Evolutionary conservation across 2,329 filamentous ascomycete species (phyloP).

Genomic region (Botrytis cinerea): DNA sequence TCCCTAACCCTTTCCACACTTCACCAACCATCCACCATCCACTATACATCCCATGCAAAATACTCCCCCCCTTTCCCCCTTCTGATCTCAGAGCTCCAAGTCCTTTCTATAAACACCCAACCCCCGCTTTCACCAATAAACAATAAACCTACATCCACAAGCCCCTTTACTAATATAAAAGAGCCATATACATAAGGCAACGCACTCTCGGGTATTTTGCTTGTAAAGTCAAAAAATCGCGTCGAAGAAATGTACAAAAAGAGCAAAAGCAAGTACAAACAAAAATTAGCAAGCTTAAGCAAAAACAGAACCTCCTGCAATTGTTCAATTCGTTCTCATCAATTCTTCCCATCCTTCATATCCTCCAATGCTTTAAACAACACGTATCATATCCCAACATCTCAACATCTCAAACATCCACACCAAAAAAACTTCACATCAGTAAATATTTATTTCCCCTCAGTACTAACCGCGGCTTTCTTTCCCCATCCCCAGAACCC

Average conservation of each 20-base stretch:
- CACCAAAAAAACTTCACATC: background rate
- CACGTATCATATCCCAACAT: conserved; percentile 16
- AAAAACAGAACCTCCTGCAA: conserved; percentile 9
- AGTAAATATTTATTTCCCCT: background rate
- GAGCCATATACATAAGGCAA: conserved; percentile 14
- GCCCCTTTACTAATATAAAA: background rate
- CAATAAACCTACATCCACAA: conserved; percentile 2
- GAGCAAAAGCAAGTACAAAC: background rate
- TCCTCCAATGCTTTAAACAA: background rate
- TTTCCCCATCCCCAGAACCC: conserved; percentile 25
- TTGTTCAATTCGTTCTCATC: conserved; percentile 17
- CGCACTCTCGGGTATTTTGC: conserved; percentile 22
- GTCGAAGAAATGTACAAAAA: conserved; percentile 5
- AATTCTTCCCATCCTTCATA: background rate
- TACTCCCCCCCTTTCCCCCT: background rate
- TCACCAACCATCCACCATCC: background rate
- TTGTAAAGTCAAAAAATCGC: conserved; percentile 13
- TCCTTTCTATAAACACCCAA: background rate
- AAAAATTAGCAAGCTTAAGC: conserved; percentile 1
- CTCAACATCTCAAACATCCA: background rate
- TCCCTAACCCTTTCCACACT: background rate
- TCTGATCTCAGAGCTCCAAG: background rate
- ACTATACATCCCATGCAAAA: background rate
- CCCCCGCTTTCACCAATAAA: conserved; percentile 1
- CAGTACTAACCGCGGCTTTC: background rate